Conservation (phyloP, 1,139 yeast species). For the Debaryomycetaceae sp. region DNA sequence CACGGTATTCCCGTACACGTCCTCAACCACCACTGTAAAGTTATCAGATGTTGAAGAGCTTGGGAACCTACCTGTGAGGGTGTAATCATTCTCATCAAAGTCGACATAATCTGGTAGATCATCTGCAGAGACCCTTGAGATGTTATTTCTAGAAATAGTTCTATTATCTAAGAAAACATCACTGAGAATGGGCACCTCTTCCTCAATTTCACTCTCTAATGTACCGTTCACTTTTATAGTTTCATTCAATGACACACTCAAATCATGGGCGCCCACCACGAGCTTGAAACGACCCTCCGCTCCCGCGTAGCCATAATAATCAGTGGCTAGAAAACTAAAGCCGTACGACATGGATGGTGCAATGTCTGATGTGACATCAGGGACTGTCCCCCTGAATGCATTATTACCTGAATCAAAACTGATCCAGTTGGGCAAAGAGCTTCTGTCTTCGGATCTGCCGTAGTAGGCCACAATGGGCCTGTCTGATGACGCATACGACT, state of each 20-base stretch:
- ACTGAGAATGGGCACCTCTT: conserved; percentile 56
- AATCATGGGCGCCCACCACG: conserved; percentile 82
- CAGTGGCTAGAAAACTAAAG: conserved; percentile 78
- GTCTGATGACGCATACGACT: conserved; percentile 38
- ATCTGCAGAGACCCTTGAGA: conserved; percentile 48
- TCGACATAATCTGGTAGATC: conserved; percentile 61
- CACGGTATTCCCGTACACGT: conserved; percentile 62
- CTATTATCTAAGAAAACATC: conserved; percentile 59
- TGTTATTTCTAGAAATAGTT: conserved; percentile 44
- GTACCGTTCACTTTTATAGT: conserved; percentile 66
- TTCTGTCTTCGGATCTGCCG: conserved; percentile 76
- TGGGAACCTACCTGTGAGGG: conserved; percentile 62
- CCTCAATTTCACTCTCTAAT: conserved; percentile 49
- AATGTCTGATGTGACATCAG: conserved; percentile 73
- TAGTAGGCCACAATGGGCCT: conserved; percentile 62
- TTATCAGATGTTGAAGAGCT: conserved; percentile 34
- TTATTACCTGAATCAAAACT: conserved; percentile 57
- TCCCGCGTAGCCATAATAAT: conserved; percentile 71
- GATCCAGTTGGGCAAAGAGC: conserved; percentile 92
- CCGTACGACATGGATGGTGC: conserved; percentile 82
- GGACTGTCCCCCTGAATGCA: conserved; percentile 86
- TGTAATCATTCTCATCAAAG: conserved; percentile 37
- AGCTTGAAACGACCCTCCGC: conserved; percentile 67
- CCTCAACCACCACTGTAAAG: conserved; percentile 59
- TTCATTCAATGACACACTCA: conserved; percentile 58